phyloP scores from a whole-genome alignment of 495 filamentous ascomycete genomes.

The Clohesyomyces aquaticus region DNA sequence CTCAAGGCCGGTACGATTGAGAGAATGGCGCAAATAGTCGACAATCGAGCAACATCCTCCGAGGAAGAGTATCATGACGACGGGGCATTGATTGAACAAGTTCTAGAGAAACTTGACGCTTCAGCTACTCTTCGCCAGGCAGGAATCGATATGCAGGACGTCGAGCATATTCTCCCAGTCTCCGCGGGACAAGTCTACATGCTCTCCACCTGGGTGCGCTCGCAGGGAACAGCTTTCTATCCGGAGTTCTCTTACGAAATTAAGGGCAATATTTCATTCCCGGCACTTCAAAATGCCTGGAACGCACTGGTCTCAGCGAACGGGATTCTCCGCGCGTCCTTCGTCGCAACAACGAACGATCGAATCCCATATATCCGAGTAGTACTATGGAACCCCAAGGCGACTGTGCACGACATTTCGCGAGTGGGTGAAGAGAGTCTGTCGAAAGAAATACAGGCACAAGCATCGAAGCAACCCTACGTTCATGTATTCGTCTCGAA shows the following conservation, averaged over 20 bases:
- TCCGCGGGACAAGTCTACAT: constrained; percentile 73
- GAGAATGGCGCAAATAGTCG: constrained; percentile 56
- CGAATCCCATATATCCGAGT: constrained; percentile 60
- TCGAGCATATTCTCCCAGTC: constrained; percentile 65
- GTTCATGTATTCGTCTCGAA: constrained; percentile 42
- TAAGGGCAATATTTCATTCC: constrained; percentile 43
- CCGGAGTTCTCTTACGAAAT: constrained; percentile 62
- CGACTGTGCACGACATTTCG: constrained; percentile 23
- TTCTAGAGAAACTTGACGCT: constrained; percentile 47
- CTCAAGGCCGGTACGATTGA: constrained; percentile 64
- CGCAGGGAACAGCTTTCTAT: constrained; percentile 62
- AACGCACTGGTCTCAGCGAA: constrained; percentile 54
- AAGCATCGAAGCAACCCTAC: constrained; percentile 36
- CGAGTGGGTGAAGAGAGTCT: constrained; percentile 33
- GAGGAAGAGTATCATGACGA: constrained; percentile 17
- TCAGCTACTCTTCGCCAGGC: constrained; percentile 36
- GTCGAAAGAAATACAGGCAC: constrained; percentile 30
- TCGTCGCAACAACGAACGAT: constrained; percentile 53
- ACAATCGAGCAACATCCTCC: constrained; percentile 34
- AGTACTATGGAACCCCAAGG: constrained; percentile 44
- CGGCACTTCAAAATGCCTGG: constrained; percentile 58
- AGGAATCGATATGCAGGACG: constrained; percentile 46
- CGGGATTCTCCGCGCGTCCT: constrained; percentile 65
- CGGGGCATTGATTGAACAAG: constrained; percentile 41
- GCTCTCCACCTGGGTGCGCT: constrained; percentile 69